Evolutionary conservation across 1,284 basidiomycete genomes (phyloP), one percentile per base, ranked within the genome.

Genomic region (Naganishia cerealis): DNA sequence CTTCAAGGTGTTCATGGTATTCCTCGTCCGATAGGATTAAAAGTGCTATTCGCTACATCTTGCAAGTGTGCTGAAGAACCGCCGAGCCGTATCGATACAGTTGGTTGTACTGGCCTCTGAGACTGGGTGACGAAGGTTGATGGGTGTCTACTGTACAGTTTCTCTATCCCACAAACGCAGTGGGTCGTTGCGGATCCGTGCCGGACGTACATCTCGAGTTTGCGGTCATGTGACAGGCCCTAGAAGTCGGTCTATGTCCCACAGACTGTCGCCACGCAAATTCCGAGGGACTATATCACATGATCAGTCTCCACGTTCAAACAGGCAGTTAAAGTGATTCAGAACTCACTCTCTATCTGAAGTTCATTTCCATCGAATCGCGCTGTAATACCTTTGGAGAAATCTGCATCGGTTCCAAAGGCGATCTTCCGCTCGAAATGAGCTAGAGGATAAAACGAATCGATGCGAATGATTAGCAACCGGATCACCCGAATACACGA

Each of bases 391-490:
- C 69, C 69, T n/a, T 63, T 65, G 38, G 66, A 65, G 56, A 70
- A 70, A 52, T 70, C 69, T 26, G 69, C 69, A 53, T 70, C 69
- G 7, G 54, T 48, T 15, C 69, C 69, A 50, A 70, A 70, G 5
- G 69, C 67, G 33, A 70, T 70, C 33, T 67, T 55, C 10, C 69
- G 42, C 29, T 70, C 69, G 42, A 70, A 67, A 40, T 70, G 69
- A 15, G 66, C 69, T 70, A 33, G 13, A 15, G n/a, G 40, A 48
- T 12, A 13, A 53, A 29, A 57, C 18, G 53, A 36, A 50, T 36
- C 9, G 6, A 7, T n/a, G 12, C 46, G 9, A 50, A 8, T 24
- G 16, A 12, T 43, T 21, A 67, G 53, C n/a, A 42, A 36, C 21
- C 15, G 21, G 40, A 56, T n/a, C 16, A 9, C 16, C 24, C 16